Conservation (phyloP, 2,329 filamentous ascomycete species). For the Ophiosphaerella korrae region DNA sequence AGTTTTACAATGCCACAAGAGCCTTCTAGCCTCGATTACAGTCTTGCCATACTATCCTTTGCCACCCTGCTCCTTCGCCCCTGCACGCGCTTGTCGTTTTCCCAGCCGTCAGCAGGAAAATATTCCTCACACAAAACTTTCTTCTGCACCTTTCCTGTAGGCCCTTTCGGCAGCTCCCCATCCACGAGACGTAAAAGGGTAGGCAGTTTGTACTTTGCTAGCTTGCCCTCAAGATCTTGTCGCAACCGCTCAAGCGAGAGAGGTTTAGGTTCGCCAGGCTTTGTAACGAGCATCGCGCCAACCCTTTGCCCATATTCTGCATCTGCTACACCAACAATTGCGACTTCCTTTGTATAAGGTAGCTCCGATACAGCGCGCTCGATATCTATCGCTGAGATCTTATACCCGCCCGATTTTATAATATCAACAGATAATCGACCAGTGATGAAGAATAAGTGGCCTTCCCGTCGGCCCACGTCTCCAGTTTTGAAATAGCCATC, state of each 20-base stretch:
- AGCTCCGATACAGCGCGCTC: slow-evolving; percentile 59
- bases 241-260: slow-evolving; percentile 36
- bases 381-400: slow-evolving; percentile 60
- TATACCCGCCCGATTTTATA: slow-evolving; percentile 62
- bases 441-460: slow-evolving; percentile 58
- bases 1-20: too few relatives aligned
- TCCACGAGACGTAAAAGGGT: slow-evolving; percentile 53
- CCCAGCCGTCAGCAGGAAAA: slow-evolving; percentile 35
- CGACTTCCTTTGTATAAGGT: slow-evolving; percentile 56
- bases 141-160: slow-evolving; percentile 58
- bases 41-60: background rate
- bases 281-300: slow-evolving; percentile 55
- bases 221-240: slow-evolving; percentile 48
- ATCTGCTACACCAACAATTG: slow-evolving; percentile 58
- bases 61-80: background rate
- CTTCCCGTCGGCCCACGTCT: slow-evolving; percentile 48
- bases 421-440: slow-evolving; percentile 60
- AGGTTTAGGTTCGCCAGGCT: slow-evolving; percentile 30
- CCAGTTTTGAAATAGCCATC: slow-evolving; percentile 59
- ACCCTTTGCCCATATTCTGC: slow-evolving; percentile 61
- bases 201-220: slow-evolving; percentile 57
- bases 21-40: too few relatives aligned
- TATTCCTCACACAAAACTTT: slow-evolving; percentile 49
- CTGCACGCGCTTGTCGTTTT: background rate
- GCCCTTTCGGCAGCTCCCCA: slow-evolving; percentile 55